A percentile compares a stretch with the other conserved stretches of the same genome.
phyloP scores from a whole-genome alignment of 2,329 filamentous ascomycete genomes.

The Penicillium rolfsii region DNA sequence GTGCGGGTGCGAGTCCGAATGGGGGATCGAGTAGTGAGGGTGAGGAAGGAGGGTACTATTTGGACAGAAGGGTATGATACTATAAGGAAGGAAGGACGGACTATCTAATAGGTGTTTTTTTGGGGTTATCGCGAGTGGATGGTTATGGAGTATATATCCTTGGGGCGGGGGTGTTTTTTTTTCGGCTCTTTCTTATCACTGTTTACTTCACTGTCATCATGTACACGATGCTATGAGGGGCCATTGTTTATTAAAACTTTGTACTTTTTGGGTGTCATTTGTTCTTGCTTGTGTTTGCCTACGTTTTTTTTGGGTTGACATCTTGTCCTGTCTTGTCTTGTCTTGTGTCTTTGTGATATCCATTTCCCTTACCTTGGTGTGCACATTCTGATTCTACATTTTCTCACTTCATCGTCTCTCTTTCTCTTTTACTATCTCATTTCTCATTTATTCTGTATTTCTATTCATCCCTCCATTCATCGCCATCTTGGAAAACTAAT shows the following conservation, averaged over 20 bases:
- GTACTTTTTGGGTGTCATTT: neutral
- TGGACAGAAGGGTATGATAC: slow-evolving; percentile 29
- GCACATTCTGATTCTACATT: neutral
- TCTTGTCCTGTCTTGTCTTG: neutral
- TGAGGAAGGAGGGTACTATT: slow-evolving; percentile 35
- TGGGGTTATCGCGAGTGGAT: neutral
- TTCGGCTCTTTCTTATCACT: neutral
- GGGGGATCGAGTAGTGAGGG: slow-evolving; percentile 39
- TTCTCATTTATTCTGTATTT: neutral
- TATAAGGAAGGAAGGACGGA: neutral
- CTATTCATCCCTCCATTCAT: neutral
- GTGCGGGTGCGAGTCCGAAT: neutral
- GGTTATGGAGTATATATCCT: neutral
- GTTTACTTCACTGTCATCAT: neutral
- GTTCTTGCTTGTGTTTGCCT: neutral
- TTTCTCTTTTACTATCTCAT: neutral
- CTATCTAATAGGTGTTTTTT: neutral
- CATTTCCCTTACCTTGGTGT: neutral
- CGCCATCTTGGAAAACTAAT: neutral
- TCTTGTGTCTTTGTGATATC: slow-evolving; percentile 6
- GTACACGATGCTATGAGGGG: slow-evolving; percentile 3
- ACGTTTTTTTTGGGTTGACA: neutral
- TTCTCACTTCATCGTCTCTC: neutral
- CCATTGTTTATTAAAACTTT: neutral
- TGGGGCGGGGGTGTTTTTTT: slow-evolving; percentile 1